phyloP scores from a whole-genome alignment of 2,329 filamentous ascomycete genomes.

The Cladosporium cucumerinum region DNA sequence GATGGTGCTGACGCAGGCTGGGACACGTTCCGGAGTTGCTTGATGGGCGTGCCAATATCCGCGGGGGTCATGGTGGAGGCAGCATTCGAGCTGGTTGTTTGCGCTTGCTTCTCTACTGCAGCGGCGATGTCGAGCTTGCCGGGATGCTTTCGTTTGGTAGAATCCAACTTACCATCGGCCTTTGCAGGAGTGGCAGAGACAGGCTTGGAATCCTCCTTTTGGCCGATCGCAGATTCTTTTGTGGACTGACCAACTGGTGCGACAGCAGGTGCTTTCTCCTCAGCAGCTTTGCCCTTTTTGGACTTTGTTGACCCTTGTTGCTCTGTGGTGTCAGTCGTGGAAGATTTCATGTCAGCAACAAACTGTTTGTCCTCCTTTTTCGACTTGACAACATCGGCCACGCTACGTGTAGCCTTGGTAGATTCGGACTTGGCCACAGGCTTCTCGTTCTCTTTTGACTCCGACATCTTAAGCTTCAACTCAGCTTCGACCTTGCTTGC shows the following conservation, averaged over 20 bases:
- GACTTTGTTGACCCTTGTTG: not conserved
- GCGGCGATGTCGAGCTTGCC: slow-evolving; percentile 48
- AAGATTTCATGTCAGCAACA: not conserved
- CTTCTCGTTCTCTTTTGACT: slow-evolving; percentile 18
- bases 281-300: slow-evolving; percentile 1
- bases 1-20: slow-evolving; percentile 54
- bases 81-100: slow-evolving; percentile 13
- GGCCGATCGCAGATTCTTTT: not conserved
- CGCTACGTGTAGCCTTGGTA: slow-evolving; percentile 4
- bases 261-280: not conserved
- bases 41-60: slow-evolving; percentile 30
- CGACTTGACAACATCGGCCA: slow-evolving; percentile 10
- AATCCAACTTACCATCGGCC: slow-evolving; percentile 21
- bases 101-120: slow-evolving; percentile 31
- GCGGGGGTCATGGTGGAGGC: slow-evolving; percentile 18
- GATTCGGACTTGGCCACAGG: slow-evolving; percentile 22
- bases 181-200: slow-evolving; percentile 1
- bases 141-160: slow-evolving; percentile 38
- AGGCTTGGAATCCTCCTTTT: slow-evolving; percentile 1
- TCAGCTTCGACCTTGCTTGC: not conserved
- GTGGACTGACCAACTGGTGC: not conserved
- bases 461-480: not conserved
- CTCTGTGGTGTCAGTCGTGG: not conserved
- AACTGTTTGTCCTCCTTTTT: slow-evolving; percentile 4
- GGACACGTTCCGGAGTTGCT: slow-evolving; percentile 34